These are phyloP conservation scores for Cucumis melo DNA, from an alignment of 306 rosid species.

Conservation along the genomic window DNA sequence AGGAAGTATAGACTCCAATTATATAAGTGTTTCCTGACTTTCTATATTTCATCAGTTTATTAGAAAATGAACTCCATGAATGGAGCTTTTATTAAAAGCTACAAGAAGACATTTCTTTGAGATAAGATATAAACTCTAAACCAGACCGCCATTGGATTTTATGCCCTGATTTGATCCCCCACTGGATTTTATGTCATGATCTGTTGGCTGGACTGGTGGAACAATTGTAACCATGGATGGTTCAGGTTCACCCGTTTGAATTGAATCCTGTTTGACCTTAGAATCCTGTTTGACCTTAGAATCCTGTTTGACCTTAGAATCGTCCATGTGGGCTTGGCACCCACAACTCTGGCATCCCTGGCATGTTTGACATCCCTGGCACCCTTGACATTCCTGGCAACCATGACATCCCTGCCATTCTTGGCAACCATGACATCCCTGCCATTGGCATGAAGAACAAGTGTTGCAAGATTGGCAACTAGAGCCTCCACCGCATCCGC, in stretches of 20 bases:
- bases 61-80: neutral
- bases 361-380: too few species aligned
- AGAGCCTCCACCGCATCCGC: neutral
- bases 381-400: neutral
- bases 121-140: neutral
- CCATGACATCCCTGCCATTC: neutral
- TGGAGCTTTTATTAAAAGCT: neutral
- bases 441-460: neutral
- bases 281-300: neutral
- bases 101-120: neutral
- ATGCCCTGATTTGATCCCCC: neutral
- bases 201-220: neutral
- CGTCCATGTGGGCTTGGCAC: neutral
- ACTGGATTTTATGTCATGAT: neutral
- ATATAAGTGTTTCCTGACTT: neutral
- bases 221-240: neutral
- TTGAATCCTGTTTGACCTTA: neutral
- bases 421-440: neutral
- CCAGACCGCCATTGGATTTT: constrained; percentile 1
- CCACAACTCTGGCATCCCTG: neutral
- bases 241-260: neutral
- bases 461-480: neutral
- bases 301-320: neutral
- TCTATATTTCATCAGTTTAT: neutral
- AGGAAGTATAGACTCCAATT: neutral